These are phyloP conservation scores for Entonaema liquescens DNA, from an alignment of 495 filamentous ascomycete species.

Conservation along the genomic window DNA sequence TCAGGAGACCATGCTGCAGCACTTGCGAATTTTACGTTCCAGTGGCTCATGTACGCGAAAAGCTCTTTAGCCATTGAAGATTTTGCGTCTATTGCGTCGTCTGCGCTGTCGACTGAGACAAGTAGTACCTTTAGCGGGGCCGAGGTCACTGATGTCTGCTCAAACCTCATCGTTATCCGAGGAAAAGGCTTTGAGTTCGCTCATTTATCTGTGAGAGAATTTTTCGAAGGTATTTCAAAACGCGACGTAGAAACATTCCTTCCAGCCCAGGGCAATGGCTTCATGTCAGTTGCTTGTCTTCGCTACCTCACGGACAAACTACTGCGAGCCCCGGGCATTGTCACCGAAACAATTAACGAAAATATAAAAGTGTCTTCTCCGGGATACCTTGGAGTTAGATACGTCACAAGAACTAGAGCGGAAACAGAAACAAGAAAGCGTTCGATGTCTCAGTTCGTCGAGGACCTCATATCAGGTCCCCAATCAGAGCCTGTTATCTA, in stretches of 20 bases:
- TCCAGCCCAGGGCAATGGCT: background rate
- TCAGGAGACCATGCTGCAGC: background rate
- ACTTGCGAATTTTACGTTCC: background rate
- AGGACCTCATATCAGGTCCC: background rate
- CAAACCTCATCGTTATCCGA: background rate
- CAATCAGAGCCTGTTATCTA: background rate
- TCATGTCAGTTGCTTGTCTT: background rate
- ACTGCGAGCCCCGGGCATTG: background rate
- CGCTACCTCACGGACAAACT: background rate
- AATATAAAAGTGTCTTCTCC: background rate
- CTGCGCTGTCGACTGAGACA: background rate
- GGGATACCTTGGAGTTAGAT: background rate
- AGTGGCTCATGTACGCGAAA: background rate
- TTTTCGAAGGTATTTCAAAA: background rate
- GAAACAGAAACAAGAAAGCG: background rate
- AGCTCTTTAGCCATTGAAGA: background rate
- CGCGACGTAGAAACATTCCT: background rate
- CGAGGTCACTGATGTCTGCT: background rate
- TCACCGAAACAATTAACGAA: background rate
- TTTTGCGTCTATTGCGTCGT: background rate
- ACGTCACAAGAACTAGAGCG: background rate
- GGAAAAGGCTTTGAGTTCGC: background rate
- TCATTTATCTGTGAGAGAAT: background rate
- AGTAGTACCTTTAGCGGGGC: background rate
- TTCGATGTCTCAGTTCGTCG: background rate